Percentiles rank a stretch among this genome's conserved stretches.
These are phyloP conservation scores for Aristolochia fimbriata DNA, from an alignment of 164 flowering plant species.

Conservation along the genomic window DNA sequence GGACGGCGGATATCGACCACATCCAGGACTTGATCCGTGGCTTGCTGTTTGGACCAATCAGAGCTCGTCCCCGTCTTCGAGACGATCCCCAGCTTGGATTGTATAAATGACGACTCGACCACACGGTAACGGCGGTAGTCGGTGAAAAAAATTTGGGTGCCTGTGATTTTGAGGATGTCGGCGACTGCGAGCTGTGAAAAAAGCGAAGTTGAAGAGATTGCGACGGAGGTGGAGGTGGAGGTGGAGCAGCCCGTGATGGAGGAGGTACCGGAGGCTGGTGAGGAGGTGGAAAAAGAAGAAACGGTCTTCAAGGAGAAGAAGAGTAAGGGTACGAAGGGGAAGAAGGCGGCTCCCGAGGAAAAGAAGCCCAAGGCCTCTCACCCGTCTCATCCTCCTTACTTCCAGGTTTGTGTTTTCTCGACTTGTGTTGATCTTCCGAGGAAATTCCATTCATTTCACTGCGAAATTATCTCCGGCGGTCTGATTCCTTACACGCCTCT, in stretches of 20 bases:
- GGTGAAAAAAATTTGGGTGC: no score
- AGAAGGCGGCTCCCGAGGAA: constrained; percentile 8
- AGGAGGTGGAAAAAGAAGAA: constrained; percentile 8
- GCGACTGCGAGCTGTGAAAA: not conserved
- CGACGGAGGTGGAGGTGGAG: not conserved
- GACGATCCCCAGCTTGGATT: not conserved
- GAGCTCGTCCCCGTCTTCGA: not conserved
- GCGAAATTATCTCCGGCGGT: no score
- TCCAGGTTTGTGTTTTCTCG: constrained; percentile 7
- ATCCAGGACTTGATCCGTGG: not conserved
- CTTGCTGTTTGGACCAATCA: not conserved
- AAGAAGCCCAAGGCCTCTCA: constrained; percentile 12
- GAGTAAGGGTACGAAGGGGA: not conserved
- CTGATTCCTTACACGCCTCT: no score
- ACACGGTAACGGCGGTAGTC: not conserved
- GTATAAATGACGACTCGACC: not conserved
- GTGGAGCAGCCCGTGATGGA: constrained; percentile 1
- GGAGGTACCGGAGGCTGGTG: not conserved
- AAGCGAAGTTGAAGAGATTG: not conserved
- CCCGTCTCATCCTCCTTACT: constrained; percentile 24
- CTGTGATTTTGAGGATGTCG: not conserved
- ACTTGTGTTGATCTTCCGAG: not conserved
- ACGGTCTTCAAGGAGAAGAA: constrained; percentile 18
- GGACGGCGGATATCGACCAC: not conserved
- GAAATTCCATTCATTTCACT: no score